Evolutionary conservation across 495 filamentous ascomycete species (phyloP).

Genomic region (Hypoxylon cercidicola): DNA sequence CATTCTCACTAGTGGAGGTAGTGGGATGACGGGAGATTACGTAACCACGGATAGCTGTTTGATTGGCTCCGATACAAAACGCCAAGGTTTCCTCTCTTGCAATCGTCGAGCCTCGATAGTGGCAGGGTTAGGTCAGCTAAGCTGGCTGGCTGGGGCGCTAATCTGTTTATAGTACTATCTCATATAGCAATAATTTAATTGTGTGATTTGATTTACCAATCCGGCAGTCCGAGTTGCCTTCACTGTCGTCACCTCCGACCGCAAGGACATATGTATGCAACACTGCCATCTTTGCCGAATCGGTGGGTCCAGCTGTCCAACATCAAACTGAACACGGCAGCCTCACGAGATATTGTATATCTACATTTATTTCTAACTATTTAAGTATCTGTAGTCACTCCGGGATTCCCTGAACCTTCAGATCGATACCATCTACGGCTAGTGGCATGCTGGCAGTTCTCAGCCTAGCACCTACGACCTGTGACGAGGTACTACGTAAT

Average conservation of each 20-base stretch:
- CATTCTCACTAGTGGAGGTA: slow-evolving; percentile 9
- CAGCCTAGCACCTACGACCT: slow-evolving; percentile 1
- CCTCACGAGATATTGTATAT: slow-evolving; percentile 10
- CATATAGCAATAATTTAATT: slow-evolving; percentile 3
- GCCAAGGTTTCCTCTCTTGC: slow-evolving; percentile 25
- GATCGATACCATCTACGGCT: neutral
- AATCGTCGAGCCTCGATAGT: slow-evolving; percentile 33
- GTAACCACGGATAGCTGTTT: slow-evolving; percentile 14
- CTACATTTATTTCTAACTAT: neutral
- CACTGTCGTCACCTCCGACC: slow-evolving; percentile 36
- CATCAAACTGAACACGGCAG: slow-evolving; percentile 26
- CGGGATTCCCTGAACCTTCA: neutral
- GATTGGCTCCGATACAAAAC: slow-evolving; percentile 22
- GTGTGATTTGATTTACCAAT: slow-evolving; percentile 24
- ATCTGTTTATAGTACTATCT: slow-evolving; percentile 3
- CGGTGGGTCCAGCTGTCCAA: slow-evolving; percentile 20
- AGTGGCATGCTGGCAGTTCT: neutral
- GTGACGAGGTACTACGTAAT: slow-evolving; percentile 11
- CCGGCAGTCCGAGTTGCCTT: too few species aligned
- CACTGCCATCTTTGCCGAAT: slow-evolving; percentile 3
- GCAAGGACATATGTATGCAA: neutral
- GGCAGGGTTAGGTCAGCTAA: neutral
- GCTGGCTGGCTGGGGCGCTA: too few species aligned
- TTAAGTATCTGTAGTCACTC: neutral
- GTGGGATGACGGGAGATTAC: slow-evolving; percentile 46